phyloP scores from a whole-genome alignment of 306 rosid genomes.

The Astragalus glycyphyllos region DNA sequence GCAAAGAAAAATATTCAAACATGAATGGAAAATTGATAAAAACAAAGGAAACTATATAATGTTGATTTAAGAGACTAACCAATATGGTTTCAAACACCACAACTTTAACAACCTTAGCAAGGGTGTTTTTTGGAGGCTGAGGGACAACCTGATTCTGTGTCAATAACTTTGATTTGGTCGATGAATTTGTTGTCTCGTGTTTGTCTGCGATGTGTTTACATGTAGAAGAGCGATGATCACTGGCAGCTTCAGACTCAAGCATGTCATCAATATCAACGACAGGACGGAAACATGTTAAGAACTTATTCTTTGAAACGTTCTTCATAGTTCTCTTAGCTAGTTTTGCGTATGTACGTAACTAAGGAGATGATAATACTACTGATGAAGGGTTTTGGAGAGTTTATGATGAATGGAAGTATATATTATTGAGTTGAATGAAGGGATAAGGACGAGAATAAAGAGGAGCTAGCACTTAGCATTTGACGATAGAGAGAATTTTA shows the following conservation, averaged over 20 bases:
- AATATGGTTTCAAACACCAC: slow-evolving; percentile 55
- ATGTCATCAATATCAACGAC: slow-evolving; percentile 54
- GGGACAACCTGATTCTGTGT: slow-evolving; percentile 9
- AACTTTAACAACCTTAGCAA: slow-evolving; percentile 58
- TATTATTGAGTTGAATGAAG: slow-evolving; percentile 12
- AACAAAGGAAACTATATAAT: too few species aligned
- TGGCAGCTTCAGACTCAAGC: slow-evolving; percentile 41
- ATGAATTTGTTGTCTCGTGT: slow-evolving; percentile 1
- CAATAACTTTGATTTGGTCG: slow-evolving; percentile 5
- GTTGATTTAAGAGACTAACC: slow-evolving; percentile 47
- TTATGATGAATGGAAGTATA: not conserved
- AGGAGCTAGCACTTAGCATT: not conserved
- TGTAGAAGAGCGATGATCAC: slow-evolving; percentile 33
- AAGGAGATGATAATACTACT: not conserved
- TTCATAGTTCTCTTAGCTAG: slow-evolving; percentile 45
- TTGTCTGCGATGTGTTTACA: slow-evolving; percentile 31
- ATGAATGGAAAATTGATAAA: not conserved
- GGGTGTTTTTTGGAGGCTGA: slow-evolving; percentile 45
- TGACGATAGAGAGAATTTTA: slow-evolving; percentile 1
- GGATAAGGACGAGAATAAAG: slow-evolving; percentile 31
- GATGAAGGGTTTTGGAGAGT: slow-evolving; percentile 6
- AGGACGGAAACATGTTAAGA: slow-evolving; percentile 77
- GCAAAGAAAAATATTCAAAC: not conserved
- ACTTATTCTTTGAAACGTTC: slow-evolving; percentile 61
- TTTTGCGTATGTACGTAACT: not conserved